A percentile compares a stretch with the other conserved stretches of the same genome.
These are phyloP conservation scores for Platanthera zijinensis DNA, from an alignment of 106 monocot species.

Conservation along the genomic window DNA sequence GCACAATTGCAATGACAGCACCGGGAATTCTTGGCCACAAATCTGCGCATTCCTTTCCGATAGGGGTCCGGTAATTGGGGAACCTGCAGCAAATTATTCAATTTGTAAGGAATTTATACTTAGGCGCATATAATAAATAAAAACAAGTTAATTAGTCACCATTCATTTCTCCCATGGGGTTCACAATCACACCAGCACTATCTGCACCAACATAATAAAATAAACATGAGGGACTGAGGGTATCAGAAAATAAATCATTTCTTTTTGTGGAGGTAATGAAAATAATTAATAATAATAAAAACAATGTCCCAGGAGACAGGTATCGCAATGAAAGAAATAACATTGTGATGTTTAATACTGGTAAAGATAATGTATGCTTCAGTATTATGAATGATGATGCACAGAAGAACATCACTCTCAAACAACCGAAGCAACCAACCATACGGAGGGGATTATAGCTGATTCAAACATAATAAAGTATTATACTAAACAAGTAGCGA, in stretches of 20 bases:
- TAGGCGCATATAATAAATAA: too few species aligned
- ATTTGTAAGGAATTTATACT: too few species aligned
- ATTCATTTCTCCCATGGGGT: conserved; percentile 74
- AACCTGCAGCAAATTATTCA: too few species aligned
- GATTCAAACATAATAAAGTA: too few species aligned
- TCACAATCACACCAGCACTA: conserved; percentile 65
- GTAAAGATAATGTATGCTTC: conserved; percentile 7
- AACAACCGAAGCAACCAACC: conserved; percentile 10
- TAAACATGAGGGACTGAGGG: too few species aligned
- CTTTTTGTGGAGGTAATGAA: background rate
- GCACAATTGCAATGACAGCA: too few species aligned
- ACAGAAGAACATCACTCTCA: background rate
- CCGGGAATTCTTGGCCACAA: too few species aligned
- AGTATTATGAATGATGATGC: background rate
- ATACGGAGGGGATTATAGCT: background rate
- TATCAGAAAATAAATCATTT: too few species aligned
- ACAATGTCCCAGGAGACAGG: conserved; percentile 42
- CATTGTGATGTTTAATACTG: conserved; percentile 17
- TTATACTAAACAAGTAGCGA: too few species aligned
- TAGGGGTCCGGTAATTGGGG: too few species aligned
- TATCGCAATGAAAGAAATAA: conserved; percentile 19
- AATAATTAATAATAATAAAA: background rate
- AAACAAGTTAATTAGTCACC: conserved; percentile 16
- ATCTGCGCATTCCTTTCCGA: too few species aligned
- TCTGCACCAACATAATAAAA: conserved; percentile 20